Conservation (phyloP, 805 yeast species). For the Ogataea pini region DNA sequence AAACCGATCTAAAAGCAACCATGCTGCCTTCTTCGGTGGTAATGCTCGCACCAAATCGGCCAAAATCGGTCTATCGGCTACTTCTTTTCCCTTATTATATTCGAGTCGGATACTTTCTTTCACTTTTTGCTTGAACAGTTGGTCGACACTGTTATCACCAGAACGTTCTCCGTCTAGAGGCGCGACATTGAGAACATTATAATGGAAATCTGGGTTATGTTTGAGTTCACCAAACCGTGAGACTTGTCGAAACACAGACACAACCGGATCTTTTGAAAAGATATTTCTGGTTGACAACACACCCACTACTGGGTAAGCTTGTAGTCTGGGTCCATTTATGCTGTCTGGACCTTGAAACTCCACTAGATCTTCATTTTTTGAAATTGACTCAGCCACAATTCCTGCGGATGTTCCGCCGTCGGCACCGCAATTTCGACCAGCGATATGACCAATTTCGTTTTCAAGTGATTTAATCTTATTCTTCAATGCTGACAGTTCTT, state of each 20-base stretch:
- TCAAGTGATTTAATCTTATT: slow-evolving; percentile 1
- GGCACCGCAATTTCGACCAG: neutral
- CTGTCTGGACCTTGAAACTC: slow-evolving; percentile 3
- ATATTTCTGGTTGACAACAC: slow-evolving; percentile 14
- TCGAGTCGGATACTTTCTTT: slow-evolving; percentile 12
- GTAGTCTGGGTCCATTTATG: neutral
- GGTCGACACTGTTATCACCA: slow-evolving; percentile 8
- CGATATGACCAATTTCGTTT: neutral
- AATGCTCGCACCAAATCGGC: slow-evolving; percentile 17
- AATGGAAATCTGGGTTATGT: slow-evolving; percentile 5
- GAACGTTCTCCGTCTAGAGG: slow-evolving; percentile 16
- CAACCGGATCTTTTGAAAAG: slow-evolving; percentile 20
- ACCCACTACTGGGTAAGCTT: slow-evolving; percentile 2
- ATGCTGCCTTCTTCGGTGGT: slow-evolving; percentile 42
- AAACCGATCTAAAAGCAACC: slow-evolving; percentile 44
- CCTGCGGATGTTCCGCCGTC: neutral
- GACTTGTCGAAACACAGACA: neutral
- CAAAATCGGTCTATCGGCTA: neutral
- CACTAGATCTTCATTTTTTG: neutral
- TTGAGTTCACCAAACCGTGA: slow-evolving; percentile 7
- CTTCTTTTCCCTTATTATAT: neutral
- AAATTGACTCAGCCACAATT: neutral
- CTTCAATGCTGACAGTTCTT: neutral
- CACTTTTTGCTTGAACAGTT: slow-evolving; percentile 15
- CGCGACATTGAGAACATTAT: slow-evolving; percentile 15